A percentile compares a stretch with the other conserved stretches of the same genome.
These are phyloP conservation scores for Leccinum longicurvipes DNA, from an alignment of 768 basidiomycete species.

Conservation along the genomic window DNA sequence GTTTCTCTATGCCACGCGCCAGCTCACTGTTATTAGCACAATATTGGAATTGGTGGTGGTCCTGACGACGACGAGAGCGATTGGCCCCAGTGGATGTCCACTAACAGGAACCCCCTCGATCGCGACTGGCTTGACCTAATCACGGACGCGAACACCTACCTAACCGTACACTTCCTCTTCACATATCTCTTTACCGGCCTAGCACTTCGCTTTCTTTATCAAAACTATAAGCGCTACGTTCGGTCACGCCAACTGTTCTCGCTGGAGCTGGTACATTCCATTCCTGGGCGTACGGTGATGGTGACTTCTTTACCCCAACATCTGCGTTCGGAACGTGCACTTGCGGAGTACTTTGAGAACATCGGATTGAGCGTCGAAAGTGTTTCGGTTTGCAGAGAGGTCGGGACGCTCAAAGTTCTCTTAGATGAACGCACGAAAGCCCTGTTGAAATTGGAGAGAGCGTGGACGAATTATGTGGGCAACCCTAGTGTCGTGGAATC, in stretches of 20 bases:
- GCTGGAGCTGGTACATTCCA: constrained; percentile 90
- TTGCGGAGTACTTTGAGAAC: constrained; percentile 93
- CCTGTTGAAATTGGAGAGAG: constrained; percentile 71
- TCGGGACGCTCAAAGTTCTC: constrained; percentile 65
- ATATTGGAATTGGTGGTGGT: constrained; percentile 63
- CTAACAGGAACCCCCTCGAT: constrained; percentile 32
- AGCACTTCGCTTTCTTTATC: constrained; percentile 81
- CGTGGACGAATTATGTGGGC: constrained; percentile 90
- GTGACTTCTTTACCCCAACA: constrained; percentile 82
- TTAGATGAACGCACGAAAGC: constrained; percentile 81
- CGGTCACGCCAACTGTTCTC: constrained; percentile 91
- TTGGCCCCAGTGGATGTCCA: constrained; percentile 41
- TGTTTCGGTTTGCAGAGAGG: constrained; percentile 83
- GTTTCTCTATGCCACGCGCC: background rate
- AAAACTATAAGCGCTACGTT: constrained; percentile 86
- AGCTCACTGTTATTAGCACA: constrained; percentile 46
- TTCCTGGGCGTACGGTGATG: constrained; percentile 90
- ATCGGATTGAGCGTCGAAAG: constrained; percentile 89
- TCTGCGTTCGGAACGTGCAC: constrained; percentile 75
- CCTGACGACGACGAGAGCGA: constrained; percentile 38
- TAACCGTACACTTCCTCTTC: constrained; percentile 86
- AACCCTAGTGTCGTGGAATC: constrained; percentile 86
- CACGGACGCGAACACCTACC: constrained; percentile 85
- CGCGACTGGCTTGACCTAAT: constrained; percentile 84
- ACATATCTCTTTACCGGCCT: constrained; percentile 92